phyloP scores from a whole-genome alignment of 2,329 filamentous ascomycete genomes.

The Ceratocystis alfenasii region DNA sequence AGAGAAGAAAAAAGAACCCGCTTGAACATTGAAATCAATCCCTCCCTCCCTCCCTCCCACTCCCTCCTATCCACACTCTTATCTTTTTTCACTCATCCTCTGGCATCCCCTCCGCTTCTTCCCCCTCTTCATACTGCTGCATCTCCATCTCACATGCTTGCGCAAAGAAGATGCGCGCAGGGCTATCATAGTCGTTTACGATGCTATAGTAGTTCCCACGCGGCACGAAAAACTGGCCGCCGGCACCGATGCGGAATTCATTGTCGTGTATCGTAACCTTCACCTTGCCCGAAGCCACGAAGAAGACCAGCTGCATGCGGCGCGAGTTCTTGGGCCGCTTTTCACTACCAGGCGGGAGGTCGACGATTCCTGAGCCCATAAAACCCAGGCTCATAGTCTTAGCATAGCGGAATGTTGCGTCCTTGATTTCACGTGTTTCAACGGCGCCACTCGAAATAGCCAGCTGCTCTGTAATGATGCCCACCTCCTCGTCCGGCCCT shows the following conservation, averaged over 20 bases:
- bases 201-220: conserved; percentile 94
- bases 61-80: not conserved
- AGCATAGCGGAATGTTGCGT: conserved; percentile 70
- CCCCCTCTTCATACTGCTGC: conserved; percentile 21
- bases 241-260: conserved; percentile 70
- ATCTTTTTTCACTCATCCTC: conserved; percentile 23
- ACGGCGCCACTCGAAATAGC: conserved; percentile 46
- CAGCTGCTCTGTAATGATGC: conserved; percentile 43
- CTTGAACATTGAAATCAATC: not conserved
- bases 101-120: conserved; percentile 37
- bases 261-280: conserved; percentile 64
- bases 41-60: not conserved
- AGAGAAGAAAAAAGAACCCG: not conserved
- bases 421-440: conserved; percentile 45
- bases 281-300: conserved; percentile 73
- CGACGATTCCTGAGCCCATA: conserved; percentile 81
- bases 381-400: conserved; percentile 78
- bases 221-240: conserved; percentile 88
- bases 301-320: conserved; percentile 96
- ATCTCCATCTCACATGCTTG: conserved; percentile 59
- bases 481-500: conserved; percentile 42
- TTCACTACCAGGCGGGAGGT: conserved; percentile 67
- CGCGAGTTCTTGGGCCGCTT: conserved; percentile 87
- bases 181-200: conserved; percentile 59
- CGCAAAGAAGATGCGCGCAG: conserved; percentile 78